Evolutionary conservation across 495 filamentous ascomycete species (phyloP), one percentile per base, ranked within the genome.

Genomic region (Penicillium goetzii): DNA sequence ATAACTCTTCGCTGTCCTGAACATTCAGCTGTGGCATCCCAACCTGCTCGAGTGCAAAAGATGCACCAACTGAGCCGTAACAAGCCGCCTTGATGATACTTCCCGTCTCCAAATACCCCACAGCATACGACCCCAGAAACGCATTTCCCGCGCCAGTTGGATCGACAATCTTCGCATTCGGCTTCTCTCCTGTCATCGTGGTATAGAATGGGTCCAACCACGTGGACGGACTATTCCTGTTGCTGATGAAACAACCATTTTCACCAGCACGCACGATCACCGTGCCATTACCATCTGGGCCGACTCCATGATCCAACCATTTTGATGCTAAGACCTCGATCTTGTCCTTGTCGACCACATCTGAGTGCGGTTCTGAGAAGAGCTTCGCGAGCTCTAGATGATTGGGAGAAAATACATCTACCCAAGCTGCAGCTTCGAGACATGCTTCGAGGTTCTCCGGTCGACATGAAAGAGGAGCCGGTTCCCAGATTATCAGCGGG

Each of bases 401-500:
- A 60, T 80, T 80, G 6, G 77, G 77, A 25, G 72, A 76, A 38
- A 80, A 69, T 8, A 80, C 67, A 33, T 78, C 72, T 2, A 78
- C 74, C 12, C 64, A 45, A 1, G 19, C 14, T 26, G 62, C 63
- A 9, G 68, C 70, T 4, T 68, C 56, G 9, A 78, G 17, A 55
- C 67, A 74, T 14, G 11, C 47, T 47, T 63, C 33, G 2, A 75
- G 60, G 25, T 72, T 69, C 15, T 68, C 66, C 2, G 68, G 40
- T 11, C 50, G 60, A 53, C 75, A 78, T 21, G 66, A 69, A 15
- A 66, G 66, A 1, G 76, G 72, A 15, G 70, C 63, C 3, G 76
- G 77, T 50, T 79, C 77, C 77, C 77, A 79, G 33, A 77, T 64
- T n/a, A 79, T 63, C 12, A 77, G 38, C 8, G 76, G 76, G 1